phyloP scores from a whole-genome alignment of 805 yeast genomes.

The Candida andamanensis region DNA sequence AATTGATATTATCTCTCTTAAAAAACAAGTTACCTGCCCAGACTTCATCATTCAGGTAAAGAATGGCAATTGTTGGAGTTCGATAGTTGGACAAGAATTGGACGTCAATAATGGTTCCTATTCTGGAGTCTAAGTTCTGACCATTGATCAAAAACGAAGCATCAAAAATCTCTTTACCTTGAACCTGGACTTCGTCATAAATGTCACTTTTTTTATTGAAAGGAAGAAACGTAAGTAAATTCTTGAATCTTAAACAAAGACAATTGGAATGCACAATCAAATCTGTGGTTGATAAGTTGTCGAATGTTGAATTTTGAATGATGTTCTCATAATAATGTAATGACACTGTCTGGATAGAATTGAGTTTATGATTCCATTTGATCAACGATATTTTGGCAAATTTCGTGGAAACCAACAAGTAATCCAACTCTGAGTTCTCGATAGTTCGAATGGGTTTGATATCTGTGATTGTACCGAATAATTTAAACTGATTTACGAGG shows the following conservation, averaged over 20 bases:
- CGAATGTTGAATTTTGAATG: constrained; percentile 46
- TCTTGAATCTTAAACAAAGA: constrained; percentile 58
- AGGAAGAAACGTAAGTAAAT: constrained; percentile 68
- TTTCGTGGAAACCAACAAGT: constrained; percentile 60
- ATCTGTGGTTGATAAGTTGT: constrained; percentile 35
- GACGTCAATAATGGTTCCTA: constrained; percentile 64
- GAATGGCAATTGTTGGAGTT: constrained; percentile 75
- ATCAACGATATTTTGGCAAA: constrained; percentile 75
- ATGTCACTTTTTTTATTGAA: constrained; percentile 44
- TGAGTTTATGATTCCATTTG: constrained; percentile 56
- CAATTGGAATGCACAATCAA: constrained; percentile 63
- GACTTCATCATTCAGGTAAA: constrained; percentile 50
- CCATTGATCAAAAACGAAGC: constrained; percentile 60
- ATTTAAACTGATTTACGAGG: constrained; percentile 55
- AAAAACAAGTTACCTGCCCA: constrained; percentile 76
- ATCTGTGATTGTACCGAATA: constrained; percentile 66
- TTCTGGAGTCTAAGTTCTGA: constrained; percentile 48
- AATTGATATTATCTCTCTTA: constrained; percentile 56
- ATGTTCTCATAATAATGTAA: constrained; percentile 82
- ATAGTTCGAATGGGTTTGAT: constrained; percentile 46
- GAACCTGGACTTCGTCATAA: constrained; percentile 13
- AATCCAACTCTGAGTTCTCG: constrained; percentile 48
- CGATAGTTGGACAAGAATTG: constrained; percentile 68
- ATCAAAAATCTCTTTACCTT: constrained; percentile 27
- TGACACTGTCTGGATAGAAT: constrained; percentile 64